Percentiles rank a stretch among this genome's conserved stretches.
Conservation (phyloP, 208 protist genomes). For the Trypanosoma mega region DNA sequence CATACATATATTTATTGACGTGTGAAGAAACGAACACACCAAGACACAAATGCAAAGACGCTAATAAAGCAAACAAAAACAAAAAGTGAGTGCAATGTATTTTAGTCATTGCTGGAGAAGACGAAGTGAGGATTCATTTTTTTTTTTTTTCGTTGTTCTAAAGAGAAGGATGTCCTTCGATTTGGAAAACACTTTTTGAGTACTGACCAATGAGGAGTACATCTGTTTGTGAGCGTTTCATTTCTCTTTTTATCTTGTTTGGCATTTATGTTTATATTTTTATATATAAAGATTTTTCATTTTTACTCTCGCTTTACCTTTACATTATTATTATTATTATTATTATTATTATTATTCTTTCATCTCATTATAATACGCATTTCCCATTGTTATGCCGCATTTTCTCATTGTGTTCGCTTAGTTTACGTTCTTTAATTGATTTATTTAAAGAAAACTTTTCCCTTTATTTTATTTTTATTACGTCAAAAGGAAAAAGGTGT, state of each 20-base stretch:
- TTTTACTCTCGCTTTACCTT: slow-evolving; percentile 10
- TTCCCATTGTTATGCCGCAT: too few species aligned
- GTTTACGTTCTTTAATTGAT: too few species aligned
- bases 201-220: slow-evolving; percentile 1
- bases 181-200: not conserved
- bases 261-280: slow-evolving; percentile 3
- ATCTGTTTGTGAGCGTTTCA: slow-evolving; percentile 14
- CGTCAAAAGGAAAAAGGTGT: too few species aligned
- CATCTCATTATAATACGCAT: too few species aligned
- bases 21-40: not conserved
- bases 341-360: slow-evolving; percentile 2
- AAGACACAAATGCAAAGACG: not conserved
- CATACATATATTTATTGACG: slow-evolving; percentile 19
- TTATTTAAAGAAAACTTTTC: too few species aligned
- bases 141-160: not conserved
- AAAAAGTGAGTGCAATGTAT: too few species aligned
- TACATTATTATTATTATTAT: slow-evolving; percentile 5
- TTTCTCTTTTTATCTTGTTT: not conserved
- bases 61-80: slow-evolving; percentile 2
- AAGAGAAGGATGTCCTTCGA: too few species aligned
- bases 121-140: slow-evolving; percentile 9
- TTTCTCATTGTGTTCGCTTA: too few species aligned
- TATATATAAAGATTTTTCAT: slow-evolving; percentile 5
- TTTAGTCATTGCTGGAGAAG: slow-evolving; percentile 9
- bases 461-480: too few species aligned